These are phyloP conservation scores for Peterozyma xylosa DNA, from an alignment of 805 yeast species.

Conservation along the genomic window DNA sequence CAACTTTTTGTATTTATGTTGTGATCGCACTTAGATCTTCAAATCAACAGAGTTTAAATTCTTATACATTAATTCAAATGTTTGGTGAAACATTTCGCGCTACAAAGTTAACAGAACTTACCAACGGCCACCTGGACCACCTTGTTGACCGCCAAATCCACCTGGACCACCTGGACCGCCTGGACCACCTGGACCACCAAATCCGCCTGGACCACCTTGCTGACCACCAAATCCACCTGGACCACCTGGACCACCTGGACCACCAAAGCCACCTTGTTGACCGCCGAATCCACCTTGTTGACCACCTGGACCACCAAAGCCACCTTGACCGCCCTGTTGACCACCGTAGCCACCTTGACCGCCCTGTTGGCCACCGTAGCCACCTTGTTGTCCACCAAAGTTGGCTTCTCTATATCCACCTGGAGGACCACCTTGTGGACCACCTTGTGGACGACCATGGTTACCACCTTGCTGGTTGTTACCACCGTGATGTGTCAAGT, in stretches of 20 bases:
- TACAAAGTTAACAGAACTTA: too few species aligned
- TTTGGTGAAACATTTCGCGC: too few species aligned
- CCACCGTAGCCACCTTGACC: constrained; percentile 13
- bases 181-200: constrained; percentile 13
- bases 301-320: constrained; percentile 13
- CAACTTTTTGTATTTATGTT: too few species aligned
- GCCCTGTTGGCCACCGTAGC: constrained; percentile 13
- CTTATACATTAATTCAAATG: too few species aligned
- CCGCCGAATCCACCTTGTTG: constrained; percentile 4
- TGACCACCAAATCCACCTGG: constrained; percentile 6
- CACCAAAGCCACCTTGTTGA: constrained; percentile 10
- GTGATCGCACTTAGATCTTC: too few species aligned
- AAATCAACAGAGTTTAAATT: too few species aligned
- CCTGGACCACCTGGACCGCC: constrained; percentile 17
- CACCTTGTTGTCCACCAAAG: constrained; percentile 15
- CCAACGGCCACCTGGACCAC: constrained; percentile 7
- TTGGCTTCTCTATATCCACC: constrained; percentile 9
- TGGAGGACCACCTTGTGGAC: constrained; percentile 6
- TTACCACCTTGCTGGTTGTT: constrained; percentile 12
- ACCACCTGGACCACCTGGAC: constrained; percentile 14
- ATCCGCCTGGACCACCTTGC: constrained; percentile 8
- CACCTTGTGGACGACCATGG: constrained; percentile 6
- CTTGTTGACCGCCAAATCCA: constrained; percentile 14
- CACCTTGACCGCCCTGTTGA: constrained; percentile 9
- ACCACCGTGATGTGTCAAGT: constrained; percentile 9